Evolutionary conservation across 345 rosid species (phyloP), one percentile per base, ranked within the genome.

Genomic region (Barbarea vulgaris): DNA sequence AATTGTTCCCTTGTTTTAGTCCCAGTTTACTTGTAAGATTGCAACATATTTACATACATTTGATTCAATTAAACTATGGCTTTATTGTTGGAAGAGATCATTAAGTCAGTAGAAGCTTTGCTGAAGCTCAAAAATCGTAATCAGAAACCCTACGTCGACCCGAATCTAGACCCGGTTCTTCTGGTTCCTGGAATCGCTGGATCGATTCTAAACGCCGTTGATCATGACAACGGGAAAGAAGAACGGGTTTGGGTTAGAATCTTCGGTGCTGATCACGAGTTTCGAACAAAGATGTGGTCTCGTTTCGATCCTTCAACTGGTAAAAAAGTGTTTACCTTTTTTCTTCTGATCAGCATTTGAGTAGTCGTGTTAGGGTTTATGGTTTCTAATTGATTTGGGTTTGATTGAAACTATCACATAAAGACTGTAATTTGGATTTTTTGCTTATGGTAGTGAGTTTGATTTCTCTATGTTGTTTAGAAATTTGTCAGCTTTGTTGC

Each of bases 241-340:
- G 98, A 94, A 64, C 77, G 93, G 36, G 92, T 94, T 69, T 94
- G 98, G 98, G 89, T 91, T 42, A 89, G 98, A 60, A 90, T 94
- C 56, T 77, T 94, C 27, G 84, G 77, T 17, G 98, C 98, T 0
- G 98, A 94, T 77, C 84, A 83, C 30, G 84, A 82, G 82, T 88
- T 81, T 50, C 80, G 96, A 9, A 85, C 87, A 13, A 94, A 94
- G 86, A 91, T 94, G 57, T 94, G 98, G 98, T 94, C 98, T 67
- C 87, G 87, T 3, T 89, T 89, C 48, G 94, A 93, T 72, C 91
- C 98, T 80, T 79, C 88, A 33, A 79, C 94, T 31, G 98, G 98
- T 91, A 82, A 63, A 33, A 34, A n/a, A 27, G 30, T 28, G 30
- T 28, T 28, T 1, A 3, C 6, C 4, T 28, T 28, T 28, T 28